These are phyloP conservation scores for Collybia sordida DNA, from an alignment of 768 basidiomycete species.

Conservation along the genomic window DNA sequence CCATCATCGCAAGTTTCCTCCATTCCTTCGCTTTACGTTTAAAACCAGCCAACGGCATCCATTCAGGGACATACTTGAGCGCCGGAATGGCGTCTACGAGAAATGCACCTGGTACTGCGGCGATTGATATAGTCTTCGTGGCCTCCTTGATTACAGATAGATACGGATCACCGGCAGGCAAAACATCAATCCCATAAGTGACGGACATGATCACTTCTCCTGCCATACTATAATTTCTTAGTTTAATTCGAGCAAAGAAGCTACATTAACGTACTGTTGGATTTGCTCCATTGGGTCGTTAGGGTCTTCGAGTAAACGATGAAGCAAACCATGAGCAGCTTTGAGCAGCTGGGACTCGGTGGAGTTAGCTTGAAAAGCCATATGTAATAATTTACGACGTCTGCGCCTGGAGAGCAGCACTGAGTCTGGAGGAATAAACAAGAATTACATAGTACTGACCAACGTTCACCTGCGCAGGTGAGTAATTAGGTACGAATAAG, in stretches of 20 bases:
- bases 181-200: conserved; percentile 1
- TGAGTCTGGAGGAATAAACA: background rate
- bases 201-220: conserved; percentile 25
- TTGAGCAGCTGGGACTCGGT: conserved; percentile 12
- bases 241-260: background rate
- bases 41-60: conserved; percentile 31
- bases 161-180: conserved; percentile 26
- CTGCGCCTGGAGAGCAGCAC: conserved; percentile 17
- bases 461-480: background rate
- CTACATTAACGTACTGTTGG: conserved; percentile 15
- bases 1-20: background rate
- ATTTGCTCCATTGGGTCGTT: conserved; percentile 13
- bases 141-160: conserved; percentile 28
- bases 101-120: conserved; percentile 26
- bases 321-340: conserved; percentile 16
- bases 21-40: conserved; percentile 4
- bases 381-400: conserved; percentile 20
- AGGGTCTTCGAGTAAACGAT: conserved; percentile 11
- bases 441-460: background rate
- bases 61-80: conserved; percentile 33
- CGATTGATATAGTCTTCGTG: conserved; percentile 22
- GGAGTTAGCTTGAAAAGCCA: conserved; percentile 18
- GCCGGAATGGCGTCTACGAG: conserved; percentile 30
- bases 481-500: background rate
- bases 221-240: conserved; percentile 11